Evolutionary conservation across 2,329 filamentous ascomycete species (phyloP).

Genomic region (Emergomyces africanus): DNA sequence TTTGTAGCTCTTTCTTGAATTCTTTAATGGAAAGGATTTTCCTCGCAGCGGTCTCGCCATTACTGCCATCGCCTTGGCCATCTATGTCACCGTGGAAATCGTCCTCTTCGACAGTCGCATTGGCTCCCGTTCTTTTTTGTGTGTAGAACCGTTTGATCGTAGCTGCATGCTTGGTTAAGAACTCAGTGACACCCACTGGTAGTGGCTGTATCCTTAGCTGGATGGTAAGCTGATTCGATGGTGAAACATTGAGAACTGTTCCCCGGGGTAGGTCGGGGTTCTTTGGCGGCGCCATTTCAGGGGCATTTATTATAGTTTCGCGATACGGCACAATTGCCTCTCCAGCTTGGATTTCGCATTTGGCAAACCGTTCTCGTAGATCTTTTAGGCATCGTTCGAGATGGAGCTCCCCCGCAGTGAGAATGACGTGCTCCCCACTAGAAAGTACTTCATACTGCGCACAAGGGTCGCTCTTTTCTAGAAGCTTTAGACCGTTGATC

Average conservation of each 20-base stretch:
- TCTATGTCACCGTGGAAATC: constrained; percentile 28
- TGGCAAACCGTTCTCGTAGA: constrained; percentile 80
- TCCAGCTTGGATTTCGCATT: constrained; percentile 87
- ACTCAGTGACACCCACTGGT: constrained; percentile 66
- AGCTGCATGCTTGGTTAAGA: constrained; percentile 65
- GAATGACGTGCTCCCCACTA: constrained; percentile 86
- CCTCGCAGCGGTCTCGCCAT: constrained; percentile 46
- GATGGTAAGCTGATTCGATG: constrained; percentile 75
- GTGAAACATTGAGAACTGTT: constrained; percentile 59
- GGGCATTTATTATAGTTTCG: constrained; percentile 74
- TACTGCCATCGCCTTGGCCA: constrained; percentile 33
- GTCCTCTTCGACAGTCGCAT: constrained; percentile 23
- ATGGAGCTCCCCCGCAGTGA: constrained; percentile 90
- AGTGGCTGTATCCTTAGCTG: constrained; percentile 66
- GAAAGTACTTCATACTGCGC: constrained; percentile 89
- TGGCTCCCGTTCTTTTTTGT: constrained; percentile 46
- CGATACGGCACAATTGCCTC: constrained; percentile 91
- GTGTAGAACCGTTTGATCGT: constrained; percentile 70
- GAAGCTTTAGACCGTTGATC: constrained; percentile 72
- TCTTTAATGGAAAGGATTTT: constrained; percentile 58
- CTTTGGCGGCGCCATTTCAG: constrained; percentile 83
- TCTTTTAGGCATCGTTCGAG: constrained; percentile 90
- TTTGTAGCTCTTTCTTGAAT: constrained; percentile 59
- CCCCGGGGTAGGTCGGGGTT: constrained; percentile 81
- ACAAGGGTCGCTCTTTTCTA: constrained; percentile 91